A percentile compares a stretch with the other conserved stretches of the same genome.
phyloP scores from a whole-genome alignment of 257 asterid genomes.

The Haberlea rhodopensis region DNA sequence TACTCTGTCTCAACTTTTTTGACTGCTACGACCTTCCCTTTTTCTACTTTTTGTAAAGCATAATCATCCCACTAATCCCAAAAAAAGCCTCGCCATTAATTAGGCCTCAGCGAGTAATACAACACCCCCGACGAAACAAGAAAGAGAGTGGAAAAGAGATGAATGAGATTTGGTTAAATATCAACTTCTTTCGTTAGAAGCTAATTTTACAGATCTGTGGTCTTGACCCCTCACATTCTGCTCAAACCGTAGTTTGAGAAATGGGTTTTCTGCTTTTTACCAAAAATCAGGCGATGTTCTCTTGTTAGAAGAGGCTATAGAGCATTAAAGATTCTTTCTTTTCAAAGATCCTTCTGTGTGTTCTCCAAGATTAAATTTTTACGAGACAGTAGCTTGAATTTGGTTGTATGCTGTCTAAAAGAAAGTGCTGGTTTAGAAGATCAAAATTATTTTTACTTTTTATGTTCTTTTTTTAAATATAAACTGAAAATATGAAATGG shows the following conservation, averaged over 20 bases:
- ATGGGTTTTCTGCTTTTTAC: constrained; percentile 30
- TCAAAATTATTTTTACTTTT: constrained; percentile 15
- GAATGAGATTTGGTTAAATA: constrained; percentile 6
- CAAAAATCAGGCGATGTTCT: constrained; percentile 8
- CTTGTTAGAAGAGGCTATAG: constrained; percentile 15
- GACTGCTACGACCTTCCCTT: too few species aligned
- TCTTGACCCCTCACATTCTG: constrained; percentile 27
- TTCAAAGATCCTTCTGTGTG: constrained; percentile 14
- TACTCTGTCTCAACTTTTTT: too few species aligned
- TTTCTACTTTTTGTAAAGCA: constrained; percentile 32
- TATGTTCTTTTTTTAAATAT: constrained; percentile 18
- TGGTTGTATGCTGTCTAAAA: constrained; percentile 13
- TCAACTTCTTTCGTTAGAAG: constrained; percentile 4
- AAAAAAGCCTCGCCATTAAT: constrained; percentile 25
- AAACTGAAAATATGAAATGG: constrained; percentile 17
- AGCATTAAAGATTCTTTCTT: constrained; percentile 19
- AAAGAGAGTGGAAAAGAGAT: not conserved
- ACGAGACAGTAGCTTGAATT: not conserved
- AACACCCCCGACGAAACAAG: not conserved
- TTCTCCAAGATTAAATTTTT: constrained; percentile 23
- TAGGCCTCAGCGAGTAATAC: constrained; percentile 2
- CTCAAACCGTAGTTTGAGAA: constrained; percentile 19
- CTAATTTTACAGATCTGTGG: constrained; percentile 38
- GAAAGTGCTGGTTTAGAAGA: constrained; percentile 11
- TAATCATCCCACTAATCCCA: constrained; percentile 32